Evolutionary conservation across 352 stramenopile species (phyloP), one percentile per base, ranked within the genome.

Genomic region (Globisporangium emineosum): DNA sequence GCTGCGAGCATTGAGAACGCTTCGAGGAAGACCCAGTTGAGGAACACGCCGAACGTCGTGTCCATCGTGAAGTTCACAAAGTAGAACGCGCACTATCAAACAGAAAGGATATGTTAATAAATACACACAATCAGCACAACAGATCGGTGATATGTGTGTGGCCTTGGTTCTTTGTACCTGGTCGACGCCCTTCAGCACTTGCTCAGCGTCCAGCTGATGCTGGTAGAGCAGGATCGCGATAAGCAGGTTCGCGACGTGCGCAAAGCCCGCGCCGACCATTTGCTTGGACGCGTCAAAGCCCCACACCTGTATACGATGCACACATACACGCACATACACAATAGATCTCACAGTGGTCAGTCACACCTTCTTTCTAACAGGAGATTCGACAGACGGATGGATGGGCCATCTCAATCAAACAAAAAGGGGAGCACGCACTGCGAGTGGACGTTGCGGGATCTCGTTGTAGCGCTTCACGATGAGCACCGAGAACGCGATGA

Each of bases 31-130:
- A 83, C 52, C 65, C 86, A 96, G 72, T 93, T 96, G 58, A 96
- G 67, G 15, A 94, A 78, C 50, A 96, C 82, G 13, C 88, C 88
- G 45, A 96, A 68, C 7, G 86, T 93, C 65, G 85, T 94, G 69
- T 95, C 88, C 50, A 95, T 73, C 32, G 86, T 89, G 60, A 95
- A 96, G 66, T 96, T 95, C 32, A 96, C 83, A 74, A 95, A 96
- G 62, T 95, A 96, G 51, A 93, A 87, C 2, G 86, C 88, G 58
- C 88, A 96, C 79, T 94, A 35, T 7, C 21, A 47, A 1, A 56
- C 13, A 59, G 21, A 19, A 56, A 23, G 7, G 6, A 32, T 7
- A 9, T 5, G 17, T 40, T 12, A 17, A 42, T 40, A 42, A 17
- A 53, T 53, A 60, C n/a, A 70, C 25, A 29, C 27, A 30, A 52